A percentile compares a stretch with the other conserved stretches of the same genome.
Evolutionary conservation across 225 moss, liverwort and hornwort genomes (phyloP).

Genomic region (Sphagnum tenellum): DNA sequence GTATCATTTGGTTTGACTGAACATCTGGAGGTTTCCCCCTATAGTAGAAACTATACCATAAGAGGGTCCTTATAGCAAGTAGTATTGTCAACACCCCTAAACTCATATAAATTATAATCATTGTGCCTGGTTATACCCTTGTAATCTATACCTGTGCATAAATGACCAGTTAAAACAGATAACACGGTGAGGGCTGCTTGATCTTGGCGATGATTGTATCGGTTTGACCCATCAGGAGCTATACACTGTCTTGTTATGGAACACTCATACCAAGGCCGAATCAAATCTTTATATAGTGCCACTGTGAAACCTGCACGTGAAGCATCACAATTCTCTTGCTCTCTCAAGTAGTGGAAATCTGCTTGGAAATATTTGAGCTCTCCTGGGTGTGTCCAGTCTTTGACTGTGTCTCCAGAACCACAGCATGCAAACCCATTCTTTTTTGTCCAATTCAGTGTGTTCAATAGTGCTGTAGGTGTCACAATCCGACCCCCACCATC

Average conservation of each 20-base stretch:
- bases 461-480: conserved; percentile 14
- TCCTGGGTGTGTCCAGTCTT: conserved; percentile 31
- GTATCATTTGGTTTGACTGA: too few species aligned
- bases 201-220: conserved; percentile 63
- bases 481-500: conserved; percentile 56
- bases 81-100: conserved; percentile 32
- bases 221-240: conserved; percentile 54
- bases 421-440: conserved; percentile 27
- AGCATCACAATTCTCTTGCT: conserved; percentile 46
- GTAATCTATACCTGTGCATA: conserved; percentile 30
- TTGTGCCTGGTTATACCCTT: conserved; percentile 27
- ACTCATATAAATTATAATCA: conserved; percentile 28
- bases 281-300: conserved; percentile 21
- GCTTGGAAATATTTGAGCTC: conserved; percentile 56
- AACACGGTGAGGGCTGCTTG: conserved; percentile 51
- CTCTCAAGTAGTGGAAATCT: conserved; percentile 26
- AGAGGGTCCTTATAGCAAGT: conserved; percentile 32
- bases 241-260: conserved; percentile 53
- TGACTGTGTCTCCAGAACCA: conserved; percentile 16
- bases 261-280: conserved; percentile 64
- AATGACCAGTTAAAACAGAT: conserved; percentile 18
- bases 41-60: too few species aligned
- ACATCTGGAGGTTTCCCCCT: too few species aligned
- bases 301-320: conserved; percentile 52
- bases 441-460: conserved; percentile 30